Evolutionary conservation across 768 basidiomycete genomes (phyloP).

Genomic region (Albatrellus ellisii): DNA sequence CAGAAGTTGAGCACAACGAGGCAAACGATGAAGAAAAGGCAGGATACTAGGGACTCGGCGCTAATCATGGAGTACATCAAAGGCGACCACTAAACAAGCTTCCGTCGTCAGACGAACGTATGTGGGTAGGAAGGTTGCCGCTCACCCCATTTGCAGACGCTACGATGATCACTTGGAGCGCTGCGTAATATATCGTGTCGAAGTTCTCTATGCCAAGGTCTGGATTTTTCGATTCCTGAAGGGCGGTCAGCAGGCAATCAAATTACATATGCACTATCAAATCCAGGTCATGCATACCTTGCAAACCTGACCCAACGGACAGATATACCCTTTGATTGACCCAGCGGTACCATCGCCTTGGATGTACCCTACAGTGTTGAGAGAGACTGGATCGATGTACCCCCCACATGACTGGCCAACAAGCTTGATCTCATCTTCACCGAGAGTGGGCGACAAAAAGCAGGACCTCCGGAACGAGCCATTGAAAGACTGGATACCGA

Average conservation of each 20-base stretch:
- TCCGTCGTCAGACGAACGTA: background rate
- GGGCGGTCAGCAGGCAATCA: background rate
- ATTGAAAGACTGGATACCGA: constrained; percentile 90
- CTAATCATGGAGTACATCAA: constrained; percentile 87
- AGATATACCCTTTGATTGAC: constrained; percentile 71
- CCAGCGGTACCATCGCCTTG: constrained; percentile 23
- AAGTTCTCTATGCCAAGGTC: constrained; percentile 58
- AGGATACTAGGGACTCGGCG: constrained; percentile 81
- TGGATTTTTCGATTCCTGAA: constrained; percentile 57
- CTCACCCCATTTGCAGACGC: constrained; percentile 68
- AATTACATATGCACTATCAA: background rate
- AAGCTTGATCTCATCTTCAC: constrained; percentile 34
- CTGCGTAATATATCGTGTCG: constrained; percentile 75
- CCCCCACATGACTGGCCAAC: constrained; percentile 67
- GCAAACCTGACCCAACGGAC: constrained; percentile 79
- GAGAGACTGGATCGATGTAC: constrained; percentile 46
- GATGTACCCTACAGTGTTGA: constrained; percentile 33
- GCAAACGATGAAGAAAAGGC: constrained; percentile 75
- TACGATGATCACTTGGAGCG: constrained; percentile 75
- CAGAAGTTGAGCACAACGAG: constrained; percentile 87
- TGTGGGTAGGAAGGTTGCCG: constrained; percentile 4
- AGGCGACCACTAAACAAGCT: constrained; percentile 45
- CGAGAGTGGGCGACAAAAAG: constrained; percentile 38
- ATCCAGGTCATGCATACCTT: constrained; percentile 29
- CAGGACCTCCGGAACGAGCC: constrained; percentile 68